Conservation (phyloP, 441 rosid genomes). For the Arabidopsis hybrid region DNA sequence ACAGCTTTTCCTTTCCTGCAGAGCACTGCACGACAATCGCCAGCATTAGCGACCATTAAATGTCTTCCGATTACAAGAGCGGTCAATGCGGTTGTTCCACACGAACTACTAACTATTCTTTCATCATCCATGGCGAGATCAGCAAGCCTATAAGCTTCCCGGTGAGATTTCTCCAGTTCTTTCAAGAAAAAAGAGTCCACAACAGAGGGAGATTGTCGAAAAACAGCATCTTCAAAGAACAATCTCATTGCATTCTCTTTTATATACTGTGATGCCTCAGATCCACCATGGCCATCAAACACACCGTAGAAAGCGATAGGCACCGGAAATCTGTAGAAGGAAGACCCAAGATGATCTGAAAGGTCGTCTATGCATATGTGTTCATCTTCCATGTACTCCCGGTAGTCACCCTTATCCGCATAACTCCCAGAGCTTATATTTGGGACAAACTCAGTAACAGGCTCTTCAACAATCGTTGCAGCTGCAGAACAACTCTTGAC, state of each 20-base stretch:
- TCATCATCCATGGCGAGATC: conserved; percentile 81
- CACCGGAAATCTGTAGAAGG: conserved; percentile 50
- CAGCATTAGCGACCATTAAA: conserved; percentile 86
- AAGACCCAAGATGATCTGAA: conserved; percentile 64
- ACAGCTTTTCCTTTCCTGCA: conserved; percentile 81
- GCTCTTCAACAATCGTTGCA: conserved; percentile 22
- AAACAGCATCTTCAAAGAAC: conserved; percentile 66
- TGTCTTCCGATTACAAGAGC: conserved; percentile 85
- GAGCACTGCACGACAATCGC: conserved; percentile 89
- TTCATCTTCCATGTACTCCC: conserved; percentile 89
- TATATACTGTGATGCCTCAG: conserved; percentile 75
- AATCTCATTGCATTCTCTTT: conserved; percentile 76
- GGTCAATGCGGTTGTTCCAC: conserved; percentile 91
- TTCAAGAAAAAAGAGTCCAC: conserved; percentile 55
- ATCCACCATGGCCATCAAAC: conserved; percentile 93
- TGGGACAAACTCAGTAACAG: conserved; percentile 50
- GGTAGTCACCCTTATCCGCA: conserved; percentile 63
- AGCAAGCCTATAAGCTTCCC: conserved; percentile 66
- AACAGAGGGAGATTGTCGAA: conserved; percentile 55
- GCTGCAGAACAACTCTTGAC: conserved; percentile 38
- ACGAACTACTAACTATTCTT: conserved; percentile 55
- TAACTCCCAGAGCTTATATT: conserved; percentile 81
- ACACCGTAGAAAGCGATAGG: conserved; percentile 90
- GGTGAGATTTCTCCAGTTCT: conserved; percentile 67
- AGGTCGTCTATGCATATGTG: conserved; percentile 85